Conservation (phyloP, 75 land plant species). For the Cunninghamia lanceolata region DNA sequence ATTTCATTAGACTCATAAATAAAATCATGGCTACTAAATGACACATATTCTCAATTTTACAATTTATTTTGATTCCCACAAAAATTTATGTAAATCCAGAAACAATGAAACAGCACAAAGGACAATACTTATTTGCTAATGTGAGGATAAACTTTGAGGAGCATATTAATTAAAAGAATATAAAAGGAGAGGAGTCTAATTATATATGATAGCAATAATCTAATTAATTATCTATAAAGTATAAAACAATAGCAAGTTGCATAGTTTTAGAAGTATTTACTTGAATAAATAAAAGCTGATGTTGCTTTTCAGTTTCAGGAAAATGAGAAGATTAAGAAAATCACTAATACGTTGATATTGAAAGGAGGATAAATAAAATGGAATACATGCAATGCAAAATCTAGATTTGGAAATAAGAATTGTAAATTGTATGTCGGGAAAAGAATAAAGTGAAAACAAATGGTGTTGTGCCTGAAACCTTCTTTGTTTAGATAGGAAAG, state of each 20-base stretch:
- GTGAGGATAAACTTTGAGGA: background rate
- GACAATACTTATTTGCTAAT: background rate
- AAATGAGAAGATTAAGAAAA: background rate
- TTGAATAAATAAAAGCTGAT: background rate
- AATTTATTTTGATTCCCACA: background rate
- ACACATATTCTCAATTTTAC: background rate
- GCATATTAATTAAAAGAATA: background rate
- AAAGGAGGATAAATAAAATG: too few species aligned
- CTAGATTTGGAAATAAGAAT: background rate
- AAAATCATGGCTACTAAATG: background rate
- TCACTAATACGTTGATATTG: too few species aligned
- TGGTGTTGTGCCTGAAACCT: background rate
- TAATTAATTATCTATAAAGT: background rate
- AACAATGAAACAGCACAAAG: background rate
- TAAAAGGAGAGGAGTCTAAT: background rate
- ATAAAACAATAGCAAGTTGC: background rate
- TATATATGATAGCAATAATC: background rate
- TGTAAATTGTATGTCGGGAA: background rate
- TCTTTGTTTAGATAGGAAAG: background rate
- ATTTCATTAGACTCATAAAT: background rate
- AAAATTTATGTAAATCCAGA: background rate
- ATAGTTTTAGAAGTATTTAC: background rate
- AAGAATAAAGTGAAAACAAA: background rate
- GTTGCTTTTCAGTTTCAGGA: background rate
- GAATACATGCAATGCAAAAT: background rate